These are phyloP conservation scores for Fusarium tanahbumbuense DNA, from an alignment of 2,329 filamentous ascomycete species.

Conservation along the genomic window DNA sequence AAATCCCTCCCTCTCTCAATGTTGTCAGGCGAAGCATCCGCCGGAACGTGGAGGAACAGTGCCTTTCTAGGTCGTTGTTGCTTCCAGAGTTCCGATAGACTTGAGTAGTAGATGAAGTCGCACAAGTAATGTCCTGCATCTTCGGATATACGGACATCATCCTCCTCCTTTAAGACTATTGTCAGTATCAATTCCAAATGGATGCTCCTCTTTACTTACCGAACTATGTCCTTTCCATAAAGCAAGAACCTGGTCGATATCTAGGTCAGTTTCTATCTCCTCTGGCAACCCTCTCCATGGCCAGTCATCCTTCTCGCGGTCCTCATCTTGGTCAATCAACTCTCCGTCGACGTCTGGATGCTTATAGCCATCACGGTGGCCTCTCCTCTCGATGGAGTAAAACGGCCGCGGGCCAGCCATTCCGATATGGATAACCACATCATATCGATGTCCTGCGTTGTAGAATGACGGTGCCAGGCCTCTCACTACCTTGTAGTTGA, in stretches of 20 bases:
- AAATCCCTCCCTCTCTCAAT: slow-evolving; percentile 64
- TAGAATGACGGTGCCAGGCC: slow-evolving; percentile 73
- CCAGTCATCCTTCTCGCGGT: slow-evolving; percentile 63
- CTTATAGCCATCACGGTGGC: slow-evolving; percentile 77
- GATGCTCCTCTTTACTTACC: slow-evolving; percentile 51
- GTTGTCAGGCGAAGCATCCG: slow-evolving; percentile 62
- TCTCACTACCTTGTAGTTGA: slow-evolving; percentile 76
- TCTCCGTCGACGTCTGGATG: slow-evolving; percentile 77
- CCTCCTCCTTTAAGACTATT: slow-evolving; percentile 50
- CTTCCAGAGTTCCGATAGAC: slow-evolving; percentile 68
- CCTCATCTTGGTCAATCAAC: slow-evolving; percentile 63
- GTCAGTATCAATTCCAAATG: slow-evolving; percentile 15
- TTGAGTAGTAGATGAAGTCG: slow-evolving; percentile 82
- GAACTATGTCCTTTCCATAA: slow-evolving; percentile 66
- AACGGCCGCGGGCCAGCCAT: slow-evolving; percentile 74
- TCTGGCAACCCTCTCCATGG: slow-evolving; percentile 66
- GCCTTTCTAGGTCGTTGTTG: slow-evolving; percentile 62
- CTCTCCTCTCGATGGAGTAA: slow-evolving; percentile 78
- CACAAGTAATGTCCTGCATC: slow-evolving; percentile 80
- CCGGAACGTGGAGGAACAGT: slow-evolving; percentile 79
- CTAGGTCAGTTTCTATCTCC: slow-evolving; percentile 67
- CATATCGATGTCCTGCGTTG: slow-evolving; percentile 59
- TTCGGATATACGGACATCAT: slow-evolving; percentile 70
- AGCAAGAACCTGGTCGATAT: slow-evolving; percentile 66
- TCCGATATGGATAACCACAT: slow-evolving; percentile 81